A percentile compares a stretch with the other conserved stretches of the same genome.
phyloP scores from a whole-genome alignment of 1,284 basidiomycete genomes.

The Earliella scabrosa region DNA sequence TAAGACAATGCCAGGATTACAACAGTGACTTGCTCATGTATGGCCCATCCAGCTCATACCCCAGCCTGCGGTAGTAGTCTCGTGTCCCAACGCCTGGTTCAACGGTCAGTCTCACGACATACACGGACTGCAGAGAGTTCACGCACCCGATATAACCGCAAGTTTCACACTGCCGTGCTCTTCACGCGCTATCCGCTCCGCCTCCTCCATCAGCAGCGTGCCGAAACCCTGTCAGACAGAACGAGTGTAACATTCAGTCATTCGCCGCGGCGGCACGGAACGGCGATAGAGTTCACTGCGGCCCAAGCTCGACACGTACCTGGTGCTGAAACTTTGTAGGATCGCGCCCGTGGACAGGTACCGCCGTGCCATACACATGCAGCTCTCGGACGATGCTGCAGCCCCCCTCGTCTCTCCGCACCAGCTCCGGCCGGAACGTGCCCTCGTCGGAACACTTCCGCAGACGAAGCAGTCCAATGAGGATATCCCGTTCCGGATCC shows the following conservation, averaged over 20 bases:
- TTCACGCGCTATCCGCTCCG: constrained; percentile 96
- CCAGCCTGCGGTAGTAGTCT: constrained; percentile 93
- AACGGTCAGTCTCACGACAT: constrained; percentile 5
- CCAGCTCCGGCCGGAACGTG: constrained; percentile 94
- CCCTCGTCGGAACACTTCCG: constrained; percentile 96
- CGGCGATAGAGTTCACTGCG: not conserved
- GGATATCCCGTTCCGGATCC: constrained; percentile 96
- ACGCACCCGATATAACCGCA: constrained; percentile 91
- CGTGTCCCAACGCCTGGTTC: constrained; percentile 84
- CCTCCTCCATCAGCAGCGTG: constrained; percentile 98
- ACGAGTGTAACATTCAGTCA: not conserved
- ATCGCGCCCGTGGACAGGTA: constrained; percentile 95
- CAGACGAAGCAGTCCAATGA: constrained; percentile 91
- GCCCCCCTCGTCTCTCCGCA: constrained; percentile 75
- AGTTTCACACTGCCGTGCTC: constrained; percentile 96
- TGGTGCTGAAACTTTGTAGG: constrained; percentile 99
- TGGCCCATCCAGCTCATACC: constrained; percentile 94
- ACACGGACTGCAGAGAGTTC: not conserved
- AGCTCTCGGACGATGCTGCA: constrained; percentile 96
- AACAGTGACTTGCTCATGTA: constrained; percentile 90
- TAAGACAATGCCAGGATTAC: constrained; percentile 26
- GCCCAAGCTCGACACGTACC: constrained; percentile 38
- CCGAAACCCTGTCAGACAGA: constrained; percentile 81
- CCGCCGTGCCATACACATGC: constrained; percentile 99
- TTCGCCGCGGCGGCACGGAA: not conserved